Base-by-base conservation (phyloP, 331 rosid genomes). In the Ulmus americana region DNA sequence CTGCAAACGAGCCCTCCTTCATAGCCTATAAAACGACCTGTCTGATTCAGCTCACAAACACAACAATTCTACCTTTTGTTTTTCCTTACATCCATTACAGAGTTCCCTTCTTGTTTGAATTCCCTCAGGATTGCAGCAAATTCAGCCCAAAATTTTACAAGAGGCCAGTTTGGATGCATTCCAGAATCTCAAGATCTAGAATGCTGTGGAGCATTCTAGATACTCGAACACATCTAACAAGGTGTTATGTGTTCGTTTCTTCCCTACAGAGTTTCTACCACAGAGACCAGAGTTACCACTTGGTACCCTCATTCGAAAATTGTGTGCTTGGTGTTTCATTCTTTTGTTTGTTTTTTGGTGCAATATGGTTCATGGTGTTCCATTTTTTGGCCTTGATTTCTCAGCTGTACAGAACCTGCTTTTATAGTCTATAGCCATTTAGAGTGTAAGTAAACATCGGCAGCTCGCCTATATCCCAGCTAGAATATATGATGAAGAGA, bases 1-100 rank as follows among this genome's bases (percentile, higher is more conserved):
- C 65, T 94, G 99, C 95, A 94, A 90, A 87, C 82, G 99, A 84
- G 86, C 95, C 72, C 91, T 94, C 58, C 87, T 94, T 63, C 91
- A 86, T 3, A 88, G 96, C 70, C 84, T 84, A 82, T 86, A 81
- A 72, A 67, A 71, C 58, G 22, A 54, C 72, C 65, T 63, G 63
- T 64, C 70, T 76, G 73, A 58, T 73, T 64, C 69, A 60, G 72
- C 81, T 77, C 64, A 70, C 63, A 63, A n/a, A n/a, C 28, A 67
- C 20, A 58, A 45, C 68, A 67, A 68, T 65, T 68, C 51, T 69
- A 58, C 54, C 39, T 28, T 28, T 28, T 28, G 35, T 28, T 28
- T 2, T 73, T 70, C 54, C 65, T 65, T 57, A 75, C 74, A 60
- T 72, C 76, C 65, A 64, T 63, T 49, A 66, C 56, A 44, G 62